Base-by-base conservation (phyloP, 805 yeast genomes). In the Candida palmyrensis region DNA sequence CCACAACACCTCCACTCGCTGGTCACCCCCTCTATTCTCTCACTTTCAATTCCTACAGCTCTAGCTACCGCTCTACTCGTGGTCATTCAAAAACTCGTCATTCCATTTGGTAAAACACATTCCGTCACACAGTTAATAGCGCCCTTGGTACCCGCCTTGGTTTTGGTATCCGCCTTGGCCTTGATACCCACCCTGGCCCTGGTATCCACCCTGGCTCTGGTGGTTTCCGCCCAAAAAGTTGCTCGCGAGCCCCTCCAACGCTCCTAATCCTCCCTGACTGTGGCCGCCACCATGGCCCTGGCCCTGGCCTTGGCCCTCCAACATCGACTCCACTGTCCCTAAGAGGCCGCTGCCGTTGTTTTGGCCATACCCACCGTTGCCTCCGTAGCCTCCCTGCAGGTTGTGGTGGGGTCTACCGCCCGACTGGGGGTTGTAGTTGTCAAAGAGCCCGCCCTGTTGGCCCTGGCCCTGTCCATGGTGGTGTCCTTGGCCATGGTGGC, bases 251-350 rank as follows among this genome's bases (percentile, higher is more conserved):
- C 23, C 23, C 11, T 11, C 23, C 9, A 21, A 11, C 9, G 23
- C 23, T 21, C 23, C 18, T 16, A 20, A 18, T 8, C 39, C 30
- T 11, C 36, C 38, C 6, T 11, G 20, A n/a, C n/a, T 21, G 10
- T 18, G 29, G 16, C 34, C 36, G 16, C 41, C 37, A 6, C 28
- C 24, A 18, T 33, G 30, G 23, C 24, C 30, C 11, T 43, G 35
- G 8, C 42, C 37, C 27, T n/a, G n/a, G n/a, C n/a, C n/a, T n/a
- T n/a, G n/a, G n/a, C n/a, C n/a, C n/a, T n/a, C n/a, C n/a, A n/a
- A n/a, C 30, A 28, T 13, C 28, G 29, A 35, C 6, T 29, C 42
- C 22, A 30, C 41, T 29, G 29, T 26, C 18, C n/a, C n/a, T n/a
- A n/a, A n/a, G 20, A 35, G 38, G 30, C 33, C 30, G 25, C 23